Conservation (phyloP, 1,284 basidiomycete genomes). For the Rhodotorula sp. region DNA sequence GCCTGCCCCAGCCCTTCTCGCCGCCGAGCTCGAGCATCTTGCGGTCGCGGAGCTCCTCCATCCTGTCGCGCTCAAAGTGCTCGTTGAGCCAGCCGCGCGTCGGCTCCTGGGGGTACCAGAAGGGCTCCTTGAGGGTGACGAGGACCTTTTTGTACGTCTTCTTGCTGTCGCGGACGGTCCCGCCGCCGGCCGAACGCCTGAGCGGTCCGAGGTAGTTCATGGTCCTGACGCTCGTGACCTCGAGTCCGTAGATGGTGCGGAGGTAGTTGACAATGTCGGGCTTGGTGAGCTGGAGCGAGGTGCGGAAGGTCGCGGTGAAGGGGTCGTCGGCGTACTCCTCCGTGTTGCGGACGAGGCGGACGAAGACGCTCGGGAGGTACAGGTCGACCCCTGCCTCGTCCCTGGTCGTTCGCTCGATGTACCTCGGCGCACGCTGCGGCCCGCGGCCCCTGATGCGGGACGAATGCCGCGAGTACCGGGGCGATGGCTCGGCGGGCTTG, state of each 20-base stretch:
- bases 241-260: slow-evolving; percentile 44
- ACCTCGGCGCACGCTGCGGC: slow-evolving; percentile 25
- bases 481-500: slow-evolving; percentile 1
- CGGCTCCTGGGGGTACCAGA: slow-evolving; percentile 44
- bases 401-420: slow-evolving; percentile 1
- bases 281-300: slow-evolving; percentile 44
- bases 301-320: slow-evolving; percentile 46
- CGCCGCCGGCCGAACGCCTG: slow-evolving; percentile 39
- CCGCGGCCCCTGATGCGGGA: slow-evolving; percentile 34
- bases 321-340: slow-evolving; percentile 42
- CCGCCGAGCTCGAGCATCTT: slow-evolving; percentile 43
- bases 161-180: slow-evolving; percentile 34
- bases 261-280: slow-evolving; percentile 47
- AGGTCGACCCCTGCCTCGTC: slow-evolving; percentile 32
- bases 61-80: slow-evolving; percentile 43
- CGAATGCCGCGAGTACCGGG: slow-evolving; percentile 28
- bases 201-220: slow-evolving; percentile 44
- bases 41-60: slow-evolving; percentile 39
- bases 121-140: slow-evolving; percentile 42
- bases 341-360: slow-evolving; percentile 44
- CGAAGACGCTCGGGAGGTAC: slow-evolving; percentile 43
- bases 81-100: slow-evolving; percentile 42
- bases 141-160: slow-evolving; percentile 44
- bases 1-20: slow-evolving; percentile 31
- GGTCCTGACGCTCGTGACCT: slow-evolving; percentile 43